Evolutionary conservation across 2,329 filamentous ascomycete genomes (phyloP).

Genomic region (Botrytis pseudocinerea): DNA sequence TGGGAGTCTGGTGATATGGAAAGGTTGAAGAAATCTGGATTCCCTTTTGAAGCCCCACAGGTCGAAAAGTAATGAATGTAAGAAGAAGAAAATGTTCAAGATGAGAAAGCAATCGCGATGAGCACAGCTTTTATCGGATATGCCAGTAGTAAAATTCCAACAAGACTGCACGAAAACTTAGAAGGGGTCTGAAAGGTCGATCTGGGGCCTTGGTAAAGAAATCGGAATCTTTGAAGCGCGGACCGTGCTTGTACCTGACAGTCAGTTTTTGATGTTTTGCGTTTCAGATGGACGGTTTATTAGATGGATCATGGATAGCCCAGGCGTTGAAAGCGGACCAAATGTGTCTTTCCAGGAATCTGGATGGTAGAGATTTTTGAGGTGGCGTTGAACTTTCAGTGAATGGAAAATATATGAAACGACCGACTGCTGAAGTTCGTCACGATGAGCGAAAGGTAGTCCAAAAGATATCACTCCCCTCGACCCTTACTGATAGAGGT

Average conservation of each 20-base stretch:
- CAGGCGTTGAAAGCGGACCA: conserved; percentile 2
- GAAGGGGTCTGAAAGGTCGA: conserved; percentile 5
- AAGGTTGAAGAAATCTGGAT: background rate
- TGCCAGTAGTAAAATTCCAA: conserved; percentile 2
- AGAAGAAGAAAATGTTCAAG: background rate
- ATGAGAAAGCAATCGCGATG: conserved; percentile 6
- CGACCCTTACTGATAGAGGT: background rate
- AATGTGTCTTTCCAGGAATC: background rate
- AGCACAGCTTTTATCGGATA: conserved; percentile 11
- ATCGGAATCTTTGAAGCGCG: conserved; percentile 6
- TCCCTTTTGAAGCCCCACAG: background rate
- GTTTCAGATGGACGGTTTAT: conserved; percentile 4
- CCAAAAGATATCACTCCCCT: background rate
- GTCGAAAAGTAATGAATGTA: conserved; percentile 4
- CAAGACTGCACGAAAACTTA: background rate
- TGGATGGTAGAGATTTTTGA: background rate
- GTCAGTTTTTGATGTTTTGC: background rate
- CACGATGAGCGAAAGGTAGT: background rate
- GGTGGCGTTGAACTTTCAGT: background rate
- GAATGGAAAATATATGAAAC: background rate
- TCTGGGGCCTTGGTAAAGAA: background rate
- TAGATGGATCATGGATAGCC: background rate
- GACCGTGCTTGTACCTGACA: conserved; percentile 3
- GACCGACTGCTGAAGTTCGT: background rate
- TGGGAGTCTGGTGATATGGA: background rate